Base-by-base conservation (phyloP, 148 eudicot species). In the Camellia granthamiana region DNA sequence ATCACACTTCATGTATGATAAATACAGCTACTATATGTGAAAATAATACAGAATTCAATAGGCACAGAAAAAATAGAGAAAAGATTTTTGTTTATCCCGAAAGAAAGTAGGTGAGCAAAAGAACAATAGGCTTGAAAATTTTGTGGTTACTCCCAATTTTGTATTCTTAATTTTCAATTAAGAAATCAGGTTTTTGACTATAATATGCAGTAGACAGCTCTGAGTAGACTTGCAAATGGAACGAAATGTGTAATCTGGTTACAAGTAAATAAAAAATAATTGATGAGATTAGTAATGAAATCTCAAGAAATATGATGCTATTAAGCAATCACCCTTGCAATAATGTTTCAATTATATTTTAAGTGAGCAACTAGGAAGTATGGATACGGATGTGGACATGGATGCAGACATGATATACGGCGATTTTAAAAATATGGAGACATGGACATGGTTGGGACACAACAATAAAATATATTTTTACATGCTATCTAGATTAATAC, bases 271-370 rank as follows among this genome's bases (percentile, higher is more conserved):
- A 76, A 49, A 47, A 5, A 21, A 19, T 41, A 47, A 30, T 49
- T 77, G 15, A 51, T 8, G 7, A 65, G 0, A 21, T 19, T 8
- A 30, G 38, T 73, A 41, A 1, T 64, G 56, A 79, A 79, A 52
- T 78, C 42, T 69, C 46, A 46, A 64, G 44, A 77, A 47, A 49
- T 77, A 77, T 6, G 79, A 62, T 21, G 21, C 78, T 75, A 10
- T 42, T 14, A 18, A 18, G 23, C 38, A 30, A 30, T 30, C 38
- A 30, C 38, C 38, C 30, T 0, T 30, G 30, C 30, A 30, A 30
- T 30, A 30, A 30, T 30, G 30, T 30, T 30, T 30, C 30, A 30
- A 30, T 30, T 30, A 1, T 30, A 30, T 30, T 30, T 30, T 30
- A 30, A 30, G 38, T 30, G 38, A 30, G 38, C 38, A 30, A 1